Evolutionary conservation across 2,329 filamentous ascomycete species (phyloP).

Genomic region (Fusarium temperatum): DNA sequence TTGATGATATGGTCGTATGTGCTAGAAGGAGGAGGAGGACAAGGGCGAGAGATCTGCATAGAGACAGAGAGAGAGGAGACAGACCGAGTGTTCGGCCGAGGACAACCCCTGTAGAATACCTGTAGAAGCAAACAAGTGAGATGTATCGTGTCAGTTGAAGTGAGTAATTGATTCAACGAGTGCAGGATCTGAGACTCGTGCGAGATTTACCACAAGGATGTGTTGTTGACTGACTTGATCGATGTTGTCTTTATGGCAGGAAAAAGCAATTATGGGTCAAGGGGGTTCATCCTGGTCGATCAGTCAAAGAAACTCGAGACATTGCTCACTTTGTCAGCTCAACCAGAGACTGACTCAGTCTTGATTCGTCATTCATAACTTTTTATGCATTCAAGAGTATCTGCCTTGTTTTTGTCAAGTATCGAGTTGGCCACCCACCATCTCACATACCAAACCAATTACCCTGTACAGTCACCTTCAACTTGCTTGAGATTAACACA

Average conservation of each 20-base stretch:
- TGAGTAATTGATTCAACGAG: constrained; percentile 34
- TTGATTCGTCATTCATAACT: background rate
- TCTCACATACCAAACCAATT: background rate
- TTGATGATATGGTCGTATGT: background rate
- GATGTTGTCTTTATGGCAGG: background rate
- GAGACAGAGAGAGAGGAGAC: background rate
- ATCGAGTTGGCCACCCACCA: background rate
- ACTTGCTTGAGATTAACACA: background rate
- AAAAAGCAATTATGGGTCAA: constrained; percentile 21
- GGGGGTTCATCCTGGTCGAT: constrained; percentile 4
- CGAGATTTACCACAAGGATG: constrained; percentile 30
- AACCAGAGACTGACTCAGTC: constrained; percentile 9
- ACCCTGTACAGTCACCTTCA: background rate
- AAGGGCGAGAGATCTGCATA: constrained; percentile 28
- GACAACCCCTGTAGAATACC: constrained; percentile 7
- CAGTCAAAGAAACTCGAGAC: constrained; percentile 19
- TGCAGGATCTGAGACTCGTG: constrained; percentile 35
- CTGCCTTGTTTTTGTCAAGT: constrained; percentile 2
- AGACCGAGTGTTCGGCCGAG: constrained; percentile 14
- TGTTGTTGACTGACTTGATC: background rate
- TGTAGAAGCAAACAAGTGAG: constrained; percentile 5
- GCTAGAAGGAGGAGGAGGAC: background rate
- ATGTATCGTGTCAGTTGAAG: constrained; percentile 6
- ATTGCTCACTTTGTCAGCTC: constrained; percentile 29
- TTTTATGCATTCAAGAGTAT: constrained; percentile 8